Percentiles rank a stretch among this genome's conserved stretches.
phyloP scores from a whole-genome alignment of 1,139 yeast genomes.

The Nakaseomyces uthaithaninus region DNA sequence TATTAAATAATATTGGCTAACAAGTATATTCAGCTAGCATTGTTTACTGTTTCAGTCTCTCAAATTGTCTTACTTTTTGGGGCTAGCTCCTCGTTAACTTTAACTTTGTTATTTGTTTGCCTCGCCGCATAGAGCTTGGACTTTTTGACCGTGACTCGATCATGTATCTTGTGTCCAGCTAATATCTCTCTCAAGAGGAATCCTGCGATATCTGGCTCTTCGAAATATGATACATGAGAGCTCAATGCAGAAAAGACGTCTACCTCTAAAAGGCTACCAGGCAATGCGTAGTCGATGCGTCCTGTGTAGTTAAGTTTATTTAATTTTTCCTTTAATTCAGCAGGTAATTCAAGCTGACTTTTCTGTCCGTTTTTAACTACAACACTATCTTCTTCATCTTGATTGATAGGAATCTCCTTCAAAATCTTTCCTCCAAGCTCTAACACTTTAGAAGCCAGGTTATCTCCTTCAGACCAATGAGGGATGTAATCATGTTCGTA shows the following conservation, averaged over 20 bases:
- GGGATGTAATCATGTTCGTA: constrained; percentile 44
- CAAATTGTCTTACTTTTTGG: not conserved
- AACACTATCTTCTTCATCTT: not conserved
- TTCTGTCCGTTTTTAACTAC: constrained; percentile 12
- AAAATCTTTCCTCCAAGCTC: constrained; percentile 24
- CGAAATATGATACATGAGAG: constrained; percentile 84
- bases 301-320: constrained; percentile 54
- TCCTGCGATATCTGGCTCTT: constrained; percentile 76
- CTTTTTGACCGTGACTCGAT: not conserved
- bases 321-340: constrained; percentile 28
- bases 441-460: constrained; percentile 24
- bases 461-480: constrained; percentile 23
- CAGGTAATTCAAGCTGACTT: constrained; percentile 22
- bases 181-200: constrained; percentile 55
- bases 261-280: constrained; percentile 73
- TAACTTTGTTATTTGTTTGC: not conserved
- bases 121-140: constrained; percentile 3
- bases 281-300: constrained; percentile 72
- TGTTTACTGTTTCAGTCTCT: not conserved
- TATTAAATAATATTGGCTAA: too few relatives aligned
- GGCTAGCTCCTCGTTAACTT: not conserved
- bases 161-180: constrained; percentile 9
- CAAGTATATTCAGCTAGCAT: too few relatives aligned
- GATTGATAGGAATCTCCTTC: constrained; percentile 14
- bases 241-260: constrained; percentile 72